phyloP scores from a whole-genome alignment of 805 yeast species.

The Alloascoidea africana region DNA sequence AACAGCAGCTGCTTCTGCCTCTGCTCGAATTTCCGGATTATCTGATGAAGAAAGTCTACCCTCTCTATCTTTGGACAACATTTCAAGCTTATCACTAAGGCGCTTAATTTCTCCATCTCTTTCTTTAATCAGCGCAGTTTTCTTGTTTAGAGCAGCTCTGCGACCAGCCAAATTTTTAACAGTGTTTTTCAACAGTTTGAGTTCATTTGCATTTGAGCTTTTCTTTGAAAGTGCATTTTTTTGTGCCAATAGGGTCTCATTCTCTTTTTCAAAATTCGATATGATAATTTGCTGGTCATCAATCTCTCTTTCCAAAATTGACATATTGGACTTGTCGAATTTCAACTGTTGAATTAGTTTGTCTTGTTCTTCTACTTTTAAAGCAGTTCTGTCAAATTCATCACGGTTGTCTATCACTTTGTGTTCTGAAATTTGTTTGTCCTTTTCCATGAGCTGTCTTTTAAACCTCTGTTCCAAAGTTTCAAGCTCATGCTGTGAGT shows the following conservation, averaged over 20 bases:
- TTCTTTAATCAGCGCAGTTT: not conserved
- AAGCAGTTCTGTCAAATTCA: not conserved
- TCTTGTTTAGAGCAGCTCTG: not conserved
- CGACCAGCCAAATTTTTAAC: not conserved
- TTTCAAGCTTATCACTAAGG: not conserved
- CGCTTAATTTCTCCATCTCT: not conserved
- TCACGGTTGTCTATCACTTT: not conserved
- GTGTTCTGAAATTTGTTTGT: not conserved
- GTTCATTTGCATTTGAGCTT: not conserved
- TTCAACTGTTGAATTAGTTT: constrained; percentile 1
- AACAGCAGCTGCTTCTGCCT: not conserved
- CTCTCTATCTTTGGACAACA: not conserved
- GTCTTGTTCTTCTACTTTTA: not conserved
- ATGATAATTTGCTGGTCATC: not conserved
- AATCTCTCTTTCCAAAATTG: not conserved
- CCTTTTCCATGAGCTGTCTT: not conserved
- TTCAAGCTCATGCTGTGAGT: not conserved
- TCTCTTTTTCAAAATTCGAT: not conserved
- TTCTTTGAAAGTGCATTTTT: not conserved
- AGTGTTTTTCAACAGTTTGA: not conserved
- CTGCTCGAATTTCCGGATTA: too few species aligned
- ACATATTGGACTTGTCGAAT: not conserved
- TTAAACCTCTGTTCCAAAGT: not conserved
- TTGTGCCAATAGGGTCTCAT: not conserved
- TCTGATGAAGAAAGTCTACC: too few species aligned